phyloP scores from a whole-genome alignment of 2,329 filamentous ascomycete genomes.

The Trichoderma arundinaceum region DNA sequence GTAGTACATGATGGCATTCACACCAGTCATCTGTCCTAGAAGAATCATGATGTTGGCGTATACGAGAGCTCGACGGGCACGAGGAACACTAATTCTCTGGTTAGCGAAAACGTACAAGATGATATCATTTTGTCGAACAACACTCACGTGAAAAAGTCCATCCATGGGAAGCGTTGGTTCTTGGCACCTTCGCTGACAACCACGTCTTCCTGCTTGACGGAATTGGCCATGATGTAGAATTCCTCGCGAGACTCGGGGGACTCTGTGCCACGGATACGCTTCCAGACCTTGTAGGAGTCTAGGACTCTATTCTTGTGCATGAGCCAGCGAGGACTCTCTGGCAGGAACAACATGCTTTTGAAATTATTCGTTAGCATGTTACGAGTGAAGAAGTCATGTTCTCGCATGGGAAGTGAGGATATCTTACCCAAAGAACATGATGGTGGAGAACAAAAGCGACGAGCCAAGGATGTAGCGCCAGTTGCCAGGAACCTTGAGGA shows the following conservation, averaged over 20 bases:
- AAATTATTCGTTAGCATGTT: neutral
- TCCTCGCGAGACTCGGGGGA: conserved; percentile 66
- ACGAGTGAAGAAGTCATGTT: neutral
- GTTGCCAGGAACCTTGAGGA: conserved; percentile 70
- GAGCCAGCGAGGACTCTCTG: conserved; percentile 70
- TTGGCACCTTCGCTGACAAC: conserved; percentile 56
- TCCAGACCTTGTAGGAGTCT: conserved; percentile 68
- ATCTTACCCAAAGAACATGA: conserved; percentile 46
- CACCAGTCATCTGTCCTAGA: conserved; percentile 72
- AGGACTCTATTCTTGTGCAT: conserved; percentile 65
- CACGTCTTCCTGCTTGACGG: conserved; percentile 62
- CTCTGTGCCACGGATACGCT: conserved; percentile 68
- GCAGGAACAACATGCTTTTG: conserved; percentile 72
- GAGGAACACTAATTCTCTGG: conserved; percentile 53
- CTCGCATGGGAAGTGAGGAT: conserved; percentile 50
- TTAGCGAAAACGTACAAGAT: neutral
- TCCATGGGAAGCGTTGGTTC: conserved; percentile 67
- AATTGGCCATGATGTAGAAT: conserved; percentile 74
- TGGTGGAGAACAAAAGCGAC: conserved; percentile 68
- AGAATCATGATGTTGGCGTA: conserved; percentile 75
- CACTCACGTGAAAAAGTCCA: conserved; percentile 70
- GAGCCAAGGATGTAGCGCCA: conserved; percentile 78
- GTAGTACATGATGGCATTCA: conserved; percentile 75
- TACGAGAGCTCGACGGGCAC: conserved; percentile 68
- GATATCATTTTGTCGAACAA: neutral